Base-by-base conservation (phyloP, 306 rosid genomes). In the Castanea mollissima region DNA sequence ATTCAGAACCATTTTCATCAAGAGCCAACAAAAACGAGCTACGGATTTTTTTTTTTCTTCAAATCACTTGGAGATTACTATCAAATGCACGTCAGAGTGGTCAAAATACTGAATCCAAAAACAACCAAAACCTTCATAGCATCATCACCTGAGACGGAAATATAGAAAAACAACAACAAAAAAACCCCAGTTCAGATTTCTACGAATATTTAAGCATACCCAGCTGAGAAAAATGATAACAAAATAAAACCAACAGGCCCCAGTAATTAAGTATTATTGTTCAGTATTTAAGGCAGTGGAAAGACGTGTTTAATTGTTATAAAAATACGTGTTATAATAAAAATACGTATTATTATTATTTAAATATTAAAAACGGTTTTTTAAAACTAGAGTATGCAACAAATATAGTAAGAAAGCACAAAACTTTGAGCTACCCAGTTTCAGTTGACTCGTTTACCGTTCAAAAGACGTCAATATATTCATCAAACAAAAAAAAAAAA, bases 1-100 rank as follows among this genome's bases (percentile, higher is more conserved):
- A 55, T 77, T 23, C 78, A 57, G 73, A 82, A 78, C 52, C 86
- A 84, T 88, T 82, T 84, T 55, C 89, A 79, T 52, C 25, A 32
- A 46, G 74, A 58, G 10, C 71, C 58, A 62, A 29, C 68, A 62
- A 27, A 27, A 7, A 27, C 31, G 69, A 62, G 69, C 9, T 62
- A 62, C 69, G 5, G n/a, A 13, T 13, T 31, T 31, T 31, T 31
- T 31, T 31, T 31, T 31, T 31, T 31, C 0, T 31, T 31, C 13
- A 38, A 5, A 41, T 13, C 52, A 9, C 1, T 46, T 16, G 6
- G 16, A 6, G 49, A 5, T 35, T 31, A 49, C 63, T 18, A 54
- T 64, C 21, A 13, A 15, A 19, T 67, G 54, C 16, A 60, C 25
- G 21, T 34, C 67, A 73, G 51, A 76, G 38, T 13, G 34, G 71